phyloP scores from a whole-genome alignment of 73 alveolate species.

The Tetrahymena thermophila region DNA sequence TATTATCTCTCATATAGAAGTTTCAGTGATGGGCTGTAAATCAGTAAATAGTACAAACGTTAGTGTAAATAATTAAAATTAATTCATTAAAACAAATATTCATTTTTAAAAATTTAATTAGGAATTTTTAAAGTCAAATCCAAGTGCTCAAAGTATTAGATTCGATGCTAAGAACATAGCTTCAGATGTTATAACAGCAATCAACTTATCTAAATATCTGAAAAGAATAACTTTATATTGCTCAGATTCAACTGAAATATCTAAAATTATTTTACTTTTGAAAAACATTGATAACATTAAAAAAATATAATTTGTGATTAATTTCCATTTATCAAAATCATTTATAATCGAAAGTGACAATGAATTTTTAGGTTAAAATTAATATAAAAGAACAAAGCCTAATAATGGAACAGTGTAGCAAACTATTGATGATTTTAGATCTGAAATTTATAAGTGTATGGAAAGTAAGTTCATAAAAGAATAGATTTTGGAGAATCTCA shows the following conservation, averaged over 20 bases:
- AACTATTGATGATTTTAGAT: background rate
- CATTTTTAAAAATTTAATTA: background rate
- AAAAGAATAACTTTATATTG: background rate
- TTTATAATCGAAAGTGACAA: background rate
- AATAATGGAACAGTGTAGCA: background rate
- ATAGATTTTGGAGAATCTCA: background rate
- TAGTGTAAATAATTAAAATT: background rate
- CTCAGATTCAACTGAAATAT: background rate
- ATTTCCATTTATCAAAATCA: background rate
- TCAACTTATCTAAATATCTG: background rate
- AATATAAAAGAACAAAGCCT: background rate
- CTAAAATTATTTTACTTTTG: background rate
- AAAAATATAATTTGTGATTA: background rate
- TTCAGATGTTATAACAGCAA: background rate
- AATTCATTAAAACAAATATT: background rate
- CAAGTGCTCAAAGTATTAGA: background rate
- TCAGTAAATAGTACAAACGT: background rate
- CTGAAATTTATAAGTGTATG: background rate
- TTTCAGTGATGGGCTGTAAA: background rate
- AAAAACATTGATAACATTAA: background rate
- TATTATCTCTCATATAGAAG: background rate
- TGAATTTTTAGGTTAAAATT: background rate
- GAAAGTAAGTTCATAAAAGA: background rate
- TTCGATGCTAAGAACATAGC: background rate
- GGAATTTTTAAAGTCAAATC: background rate